Conservation (phyloP, 2,329 filamentous ascomycete species). For the Neonectria ditissima region DNA sequence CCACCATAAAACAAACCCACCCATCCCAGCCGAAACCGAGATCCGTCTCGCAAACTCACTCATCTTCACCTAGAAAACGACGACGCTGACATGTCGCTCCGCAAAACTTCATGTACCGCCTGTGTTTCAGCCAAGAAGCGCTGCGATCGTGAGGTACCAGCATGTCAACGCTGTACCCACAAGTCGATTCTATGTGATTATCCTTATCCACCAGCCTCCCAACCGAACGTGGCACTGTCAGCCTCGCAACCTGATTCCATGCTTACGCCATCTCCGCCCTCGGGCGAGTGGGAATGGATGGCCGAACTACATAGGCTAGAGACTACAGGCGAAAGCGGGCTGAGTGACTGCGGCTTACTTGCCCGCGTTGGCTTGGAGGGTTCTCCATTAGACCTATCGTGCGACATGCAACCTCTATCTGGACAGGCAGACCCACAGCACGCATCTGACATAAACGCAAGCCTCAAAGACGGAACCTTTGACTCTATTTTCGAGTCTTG, state of each 20-base stretch:
- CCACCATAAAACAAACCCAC: neutral
- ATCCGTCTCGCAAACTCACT: neutral
- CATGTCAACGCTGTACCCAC: slow-evolving; percentile 17
- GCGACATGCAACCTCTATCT: neutral
- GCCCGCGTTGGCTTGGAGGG: neutral
- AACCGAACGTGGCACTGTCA: neutral
- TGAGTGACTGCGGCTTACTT: neutral
- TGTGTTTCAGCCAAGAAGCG: slow-evolving; percentile 25
- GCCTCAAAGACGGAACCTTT: neutral
- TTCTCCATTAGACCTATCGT: neutral
- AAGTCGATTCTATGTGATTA: slow-evolving; percentile 17
- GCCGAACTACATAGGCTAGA: neutral
- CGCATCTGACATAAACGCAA: neutral
- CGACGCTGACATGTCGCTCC: slow-evolving; percentile 23
- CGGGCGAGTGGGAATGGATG: neutral
- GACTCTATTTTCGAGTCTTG: neutral
- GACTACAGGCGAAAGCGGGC: neutral
- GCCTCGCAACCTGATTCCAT: neutral
- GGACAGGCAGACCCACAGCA: neutral
- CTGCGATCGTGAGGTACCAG: slow-evolving; percentile 19
- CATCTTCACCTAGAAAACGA: neutral
- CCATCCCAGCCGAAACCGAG: neutral
- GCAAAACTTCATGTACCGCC: slow-evolving; percentile 24
- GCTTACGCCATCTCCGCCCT: neutral
- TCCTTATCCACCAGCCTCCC: neutral